Percentiles rank a stretch among this genome's conserved stretches.
Conservation (phyloP, 2,329 filamentous ascomycete species). For the Penicillium sclerotiorum region DNA sequence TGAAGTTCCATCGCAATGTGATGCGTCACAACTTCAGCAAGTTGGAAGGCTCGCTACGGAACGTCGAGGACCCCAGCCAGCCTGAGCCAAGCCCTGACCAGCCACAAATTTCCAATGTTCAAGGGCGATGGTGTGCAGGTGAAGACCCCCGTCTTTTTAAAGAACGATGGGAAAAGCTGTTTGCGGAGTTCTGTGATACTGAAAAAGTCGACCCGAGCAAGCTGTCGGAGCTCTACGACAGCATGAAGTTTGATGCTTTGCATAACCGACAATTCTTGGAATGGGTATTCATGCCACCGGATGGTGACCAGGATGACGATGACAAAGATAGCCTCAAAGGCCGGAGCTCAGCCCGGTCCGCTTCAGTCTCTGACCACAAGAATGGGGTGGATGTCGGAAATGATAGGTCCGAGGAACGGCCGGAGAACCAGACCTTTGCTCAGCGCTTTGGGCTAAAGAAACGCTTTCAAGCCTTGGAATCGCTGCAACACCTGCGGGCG, state of each 20-base stretch:
- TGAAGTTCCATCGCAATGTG: slow-evolving; percentile 94
- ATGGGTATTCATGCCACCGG: slow-evolving; percentile 92
- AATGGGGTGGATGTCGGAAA: slow-evolving; percentile 20
- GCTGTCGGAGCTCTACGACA: slow-evolving; percentile 97
- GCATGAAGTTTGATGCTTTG: slow-evolving; percentile 98
- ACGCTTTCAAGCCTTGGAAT: slow-evolving; percentile 52
- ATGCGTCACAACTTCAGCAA: slow-evolving; percentile 94
- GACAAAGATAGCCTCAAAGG: slow-evolving; percentile 36
- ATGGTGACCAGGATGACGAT: slow-evolving; percentile 74
- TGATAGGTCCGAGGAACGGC: slow-evolving; percentile 34
- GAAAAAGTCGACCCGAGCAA: slow-evolving; percentile 99
- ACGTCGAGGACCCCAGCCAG: slow-evolving; percentile 17
- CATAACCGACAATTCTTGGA: slow-evolving; percentile 96
- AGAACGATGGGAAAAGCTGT: slow-evolving; percentile 97
- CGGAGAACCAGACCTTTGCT: slow-evolving; percentile 37
- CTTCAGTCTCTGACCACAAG: slow-evolving; percentile 25
- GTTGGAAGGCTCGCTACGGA: slow-evolving; percentile 58
- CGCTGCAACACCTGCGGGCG: slow-evolving; percentile 46
- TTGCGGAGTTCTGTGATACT: slow-evolving; percentile 91
- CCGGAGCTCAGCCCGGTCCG: slow-evolving; percentile 23
- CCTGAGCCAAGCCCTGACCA: slow-evolving; percentile 31
- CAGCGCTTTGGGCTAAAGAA: slow-evolving; percentile 54
- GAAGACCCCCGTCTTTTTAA: slow-evolving; percentile 94
- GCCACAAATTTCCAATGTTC: slow-evolving; percentile 70
- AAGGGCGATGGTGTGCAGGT: slow-evolving; percentile 92